Evolutionary conservation across 2,329 filamentous ascomycete species (phyloP).

Genomic region (Chaetomium globosum): DNA sequence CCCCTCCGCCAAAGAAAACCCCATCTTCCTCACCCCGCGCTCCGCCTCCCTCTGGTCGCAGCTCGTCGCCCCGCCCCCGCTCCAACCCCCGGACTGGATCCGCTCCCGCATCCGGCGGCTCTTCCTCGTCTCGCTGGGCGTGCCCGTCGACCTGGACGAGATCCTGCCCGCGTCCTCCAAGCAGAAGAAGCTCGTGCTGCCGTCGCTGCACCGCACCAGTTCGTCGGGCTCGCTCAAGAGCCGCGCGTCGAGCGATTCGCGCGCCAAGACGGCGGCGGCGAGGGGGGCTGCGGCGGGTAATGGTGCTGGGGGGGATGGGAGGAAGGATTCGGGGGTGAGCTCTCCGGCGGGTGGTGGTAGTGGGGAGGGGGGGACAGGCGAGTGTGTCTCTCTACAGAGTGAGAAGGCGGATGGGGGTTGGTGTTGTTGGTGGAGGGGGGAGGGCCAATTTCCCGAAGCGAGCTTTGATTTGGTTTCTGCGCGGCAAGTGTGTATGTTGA

Average conservation of each 20-base stretch:
- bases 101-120: conserved; percentile 91
- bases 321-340: conserved; percentile 4
- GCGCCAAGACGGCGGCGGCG: conserved; percentile 30
- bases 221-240: conserved; percentile 51
- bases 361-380: too few relatives aligned
- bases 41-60: conserved; percentile 95
- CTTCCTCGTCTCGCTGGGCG: conserved; percentile 92
- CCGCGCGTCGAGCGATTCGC: background rate
- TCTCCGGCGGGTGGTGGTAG: conserved; percentile 2
- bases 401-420: background rate
- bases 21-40: conserved; percentile 80
- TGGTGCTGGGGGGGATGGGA: background rate
- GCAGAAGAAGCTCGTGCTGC: conserved; percentile 94
- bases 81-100: conserved; percentile 97
- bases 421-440: background rate
- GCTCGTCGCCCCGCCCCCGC: conserved; percentile 87
- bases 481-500: conserved; percentile 77
- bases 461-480: conserved; percentile 79
- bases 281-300: background rate
- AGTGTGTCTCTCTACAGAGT: too few relatives aligned
- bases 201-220: conserved; percentile 65
- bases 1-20: conserved; percentile 54
- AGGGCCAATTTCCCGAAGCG: conserved; percentile 62
- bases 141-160: conserved; percentile 95
- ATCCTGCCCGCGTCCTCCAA: conserved; percentile 88